These are phyloP conservation scores for Eutrema japonicum DNA, from an alignment of 345 rosid genomes.

Conservation along the genomic window DNA sequence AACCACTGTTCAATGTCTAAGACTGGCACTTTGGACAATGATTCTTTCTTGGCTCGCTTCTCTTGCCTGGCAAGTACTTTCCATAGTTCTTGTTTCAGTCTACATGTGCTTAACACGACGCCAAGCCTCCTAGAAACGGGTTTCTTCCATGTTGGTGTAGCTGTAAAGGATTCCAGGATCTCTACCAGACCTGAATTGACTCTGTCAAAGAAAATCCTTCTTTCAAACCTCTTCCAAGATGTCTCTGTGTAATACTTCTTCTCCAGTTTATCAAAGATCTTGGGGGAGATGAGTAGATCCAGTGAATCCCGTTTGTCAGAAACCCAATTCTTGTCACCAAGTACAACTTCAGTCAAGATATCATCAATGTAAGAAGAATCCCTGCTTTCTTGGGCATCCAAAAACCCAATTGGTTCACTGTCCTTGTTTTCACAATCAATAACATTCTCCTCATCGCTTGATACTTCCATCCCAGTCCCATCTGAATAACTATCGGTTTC, in stretches of 20 bases:
- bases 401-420: constrained; percentile 33
- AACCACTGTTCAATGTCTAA: constrained; percentile 55
- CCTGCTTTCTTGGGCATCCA: constrained; percentile 51
- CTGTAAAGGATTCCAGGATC: constrained; percentile 51
- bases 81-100: constrained; percentile 59
- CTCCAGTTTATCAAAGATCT: constrained; percentile 71
- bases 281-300: constrained; percentile 47
- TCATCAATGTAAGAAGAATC: constrained; percentile 72
- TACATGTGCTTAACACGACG: constrained; percentile 23
- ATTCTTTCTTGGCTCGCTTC: constrained; percentile 48
- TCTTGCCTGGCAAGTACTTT: constrained; percentile 52
- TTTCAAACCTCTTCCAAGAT: constrained; percentile 75
- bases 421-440: constrained; percentile 46
- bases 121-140: constrained; percentile 58
- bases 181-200: constrained; percentile 57
- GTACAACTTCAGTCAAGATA: constrained; percentile 64
- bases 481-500: constrained; percentile 61
- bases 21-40: constrained; percentile 49
- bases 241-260: constrained; percentile 67
- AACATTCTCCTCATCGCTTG: constrained; percentile 59
- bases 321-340: constrained; percentile 38
- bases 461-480: constrained; percentile 58
- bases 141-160: constrained; percentile 49
- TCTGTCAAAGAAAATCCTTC: constrained; percentile 75
- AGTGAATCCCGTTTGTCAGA: constrained; percentile 37